These are phyloP conservation scores for Backusella mclennaniae DNA, from an alignment of 192 early-diverging fungal species.

Conservation along the genomic window DNA sequence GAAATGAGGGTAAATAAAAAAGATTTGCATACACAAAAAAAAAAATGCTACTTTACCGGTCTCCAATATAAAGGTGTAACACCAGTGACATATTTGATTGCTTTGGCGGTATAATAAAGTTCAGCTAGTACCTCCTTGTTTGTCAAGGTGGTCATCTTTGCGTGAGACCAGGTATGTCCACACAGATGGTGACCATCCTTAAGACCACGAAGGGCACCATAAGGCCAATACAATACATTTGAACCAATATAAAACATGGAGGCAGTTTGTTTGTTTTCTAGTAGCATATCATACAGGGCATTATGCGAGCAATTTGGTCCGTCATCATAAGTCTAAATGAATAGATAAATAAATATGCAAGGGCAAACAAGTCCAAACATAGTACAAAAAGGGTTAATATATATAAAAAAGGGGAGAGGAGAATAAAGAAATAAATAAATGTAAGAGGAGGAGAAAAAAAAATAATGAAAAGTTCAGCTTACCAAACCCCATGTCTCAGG, in stretches of 20 bases:
- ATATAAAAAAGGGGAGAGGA: not conserved
- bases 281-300: constrained; percentile 44
- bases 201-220: constrained; percentile 40
- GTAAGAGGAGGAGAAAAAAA: not conserved
- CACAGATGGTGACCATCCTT: constrained; percentile 60
- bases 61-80: constrained; percentile 38
- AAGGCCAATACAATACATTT: constrained; percentile 50
- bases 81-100: constrained; percentile 40
- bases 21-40: not conserved
- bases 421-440: not conserved
- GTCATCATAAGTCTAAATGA: constrained; percentile 58
- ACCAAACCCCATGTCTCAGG: constrained; percentile 45
- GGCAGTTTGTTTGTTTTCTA: constrained; percentile 45
- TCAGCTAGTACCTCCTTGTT: constrained; percentile 51
- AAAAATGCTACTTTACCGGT: constrained; percentile 17
- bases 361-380: not conserved
- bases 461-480: not conserved
- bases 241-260: constrained; percentile 66
- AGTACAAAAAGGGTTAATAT: not conserved
- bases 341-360: not conserved
- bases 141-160: constrained; percentile 47
- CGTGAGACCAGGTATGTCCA: constrained; percentile 62
- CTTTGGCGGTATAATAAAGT: constrained; percentile 51
- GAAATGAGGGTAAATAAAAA: not conserved
- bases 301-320: constrained; percentile 50